Percentiles rank a stretch among this genome's conserved stretches.
Evolutionary conservation across 2,329 filamentous ascomycete genomes (phyloP).

Genomic region (Talaromyces pinophilus): DNA sequence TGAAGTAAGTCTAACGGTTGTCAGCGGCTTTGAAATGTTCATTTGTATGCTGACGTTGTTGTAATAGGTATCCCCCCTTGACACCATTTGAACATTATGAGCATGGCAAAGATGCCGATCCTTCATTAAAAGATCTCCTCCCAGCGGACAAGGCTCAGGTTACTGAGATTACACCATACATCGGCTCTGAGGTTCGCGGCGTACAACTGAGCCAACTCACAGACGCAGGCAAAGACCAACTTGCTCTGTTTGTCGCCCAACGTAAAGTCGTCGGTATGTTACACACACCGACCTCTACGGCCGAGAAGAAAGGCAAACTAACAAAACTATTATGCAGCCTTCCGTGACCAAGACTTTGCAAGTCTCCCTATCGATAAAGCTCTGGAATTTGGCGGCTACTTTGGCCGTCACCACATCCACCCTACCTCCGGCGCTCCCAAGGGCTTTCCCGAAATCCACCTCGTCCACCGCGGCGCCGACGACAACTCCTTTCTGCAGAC

Average conservation of each 20-base stretch:
- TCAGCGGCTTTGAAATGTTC: not conserved
- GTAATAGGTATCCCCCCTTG: conserved; percentile 60
- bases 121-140: conserved; percentile 68
- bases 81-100: conserved; percentile 72
- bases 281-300: not conserved
- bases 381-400: conserved; percentile 70
- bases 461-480: conserved; percentile 71
- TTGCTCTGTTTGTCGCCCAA: conserved; percentile 57
- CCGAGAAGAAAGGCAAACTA: not conserved
- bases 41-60: not conserved
- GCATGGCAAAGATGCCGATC: conserved; percentile 73
- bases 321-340: conserved; percentile 48
- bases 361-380: conserved; percentile 70
- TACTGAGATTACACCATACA: conserved; percentile 68
- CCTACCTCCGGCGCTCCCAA: conserved; percentile 74
- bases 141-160: conserved; percentile 47
- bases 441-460: conserved; percentile 72
- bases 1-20: conserved; percentile 10
- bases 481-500: conserved; percentile 59
- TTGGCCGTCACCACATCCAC: conserved; percentile 79
- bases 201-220: conserved; percentile 70
- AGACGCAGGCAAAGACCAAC: conserved; percentile 71
- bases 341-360: conserved; percentile 73
- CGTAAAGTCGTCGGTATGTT: conserved; percentile 65
- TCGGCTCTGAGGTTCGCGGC: conserved; percentile 70